Conservation (phyloP, 306 rosid genomes). For the Acacia acuminata region DNA sequence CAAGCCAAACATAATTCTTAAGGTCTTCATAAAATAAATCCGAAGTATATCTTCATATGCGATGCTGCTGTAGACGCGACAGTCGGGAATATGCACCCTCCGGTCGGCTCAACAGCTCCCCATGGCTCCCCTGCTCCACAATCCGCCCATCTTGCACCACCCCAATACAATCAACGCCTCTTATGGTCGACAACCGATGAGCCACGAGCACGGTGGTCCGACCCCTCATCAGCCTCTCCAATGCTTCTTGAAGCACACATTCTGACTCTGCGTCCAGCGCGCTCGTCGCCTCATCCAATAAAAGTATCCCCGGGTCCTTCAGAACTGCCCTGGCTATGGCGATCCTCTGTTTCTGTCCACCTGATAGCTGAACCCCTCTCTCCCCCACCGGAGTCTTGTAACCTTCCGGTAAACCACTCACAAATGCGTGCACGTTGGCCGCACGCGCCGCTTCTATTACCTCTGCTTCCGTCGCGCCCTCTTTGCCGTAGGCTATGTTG, state of each 20-base stretch:
- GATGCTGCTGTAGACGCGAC: slow-evolving; percentile 90
- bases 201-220: slow-evolving; percentile 95
- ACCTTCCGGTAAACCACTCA: slow-evolving; percentile 85
- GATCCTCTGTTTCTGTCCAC: slow-evolving; percentile 95
- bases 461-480: slow-evolving; percentile 82
- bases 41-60: slow-evolving; percentile 58
- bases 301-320: slow-evolving; percentile 85
- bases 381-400: slow-evolving; percentile 96
- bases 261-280: slow-evolving; percentile 97
- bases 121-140: slow-evolving; percentile 90
- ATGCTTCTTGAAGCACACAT: slow-evolving; percentile 89
- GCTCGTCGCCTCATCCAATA: slow-evolving; percentile 95
- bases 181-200: slow-evolving; percentile 81
- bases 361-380: slow-evolving; percentile 94
- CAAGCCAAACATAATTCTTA: slow-evolving; percentile 39
- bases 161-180: slow-evolving; percentile 86
- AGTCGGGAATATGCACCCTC: slow-evolving; percentile 95
- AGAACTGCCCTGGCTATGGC: slow-evolving; percentile 97
- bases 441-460: slow-evolving; percentile 89
- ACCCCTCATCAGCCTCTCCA: slow-evolving; percentile 96
- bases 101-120: slow-evolving; percentile 76
- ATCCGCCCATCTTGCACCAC: slow-evolving; percentile 96
- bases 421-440: slow-evolving; percentile 85
- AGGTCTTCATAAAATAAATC: background rate
- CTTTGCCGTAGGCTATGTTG: slow-evolving; percentile 94